Conservation (phyloP, 495 filamentous ascomycete genomes). For the Terfezia claveryi region DNA sequence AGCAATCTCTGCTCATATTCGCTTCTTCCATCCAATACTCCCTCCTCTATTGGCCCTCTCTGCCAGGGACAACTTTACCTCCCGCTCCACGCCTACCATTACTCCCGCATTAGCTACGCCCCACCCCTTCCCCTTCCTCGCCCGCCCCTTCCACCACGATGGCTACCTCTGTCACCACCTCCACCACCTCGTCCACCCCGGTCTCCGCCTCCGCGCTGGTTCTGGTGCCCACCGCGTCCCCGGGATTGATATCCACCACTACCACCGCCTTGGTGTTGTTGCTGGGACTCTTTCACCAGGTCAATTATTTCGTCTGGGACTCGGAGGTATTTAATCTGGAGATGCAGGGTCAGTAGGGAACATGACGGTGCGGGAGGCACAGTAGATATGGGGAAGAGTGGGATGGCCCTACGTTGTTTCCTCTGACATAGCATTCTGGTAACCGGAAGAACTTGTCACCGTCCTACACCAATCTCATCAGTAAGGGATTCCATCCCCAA, state of each 20-base stretch:
- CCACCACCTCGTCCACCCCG: background rate
- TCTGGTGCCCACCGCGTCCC: background rate
- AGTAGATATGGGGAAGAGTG: background rate
- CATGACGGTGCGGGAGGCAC: background rate
- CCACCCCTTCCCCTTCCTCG: background rate
- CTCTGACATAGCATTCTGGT: constrained; percentile 85
- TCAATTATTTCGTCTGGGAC: constrained; percentile 93
- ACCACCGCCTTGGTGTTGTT: background rate
- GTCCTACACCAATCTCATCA: constrained; percentile 28
- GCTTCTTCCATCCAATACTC: no score
- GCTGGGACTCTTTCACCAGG: constrained; percentile 31
- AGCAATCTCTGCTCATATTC: no score
- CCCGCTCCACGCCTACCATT: no score
- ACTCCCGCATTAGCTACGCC: background rate
- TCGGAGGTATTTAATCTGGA: constrained; percentile 90
- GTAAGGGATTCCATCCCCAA: background rate
- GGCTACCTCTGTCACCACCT: background rate
- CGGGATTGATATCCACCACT: background rate
- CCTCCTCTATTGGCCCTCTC: no score
- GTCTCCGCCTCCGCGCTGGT: background rate
- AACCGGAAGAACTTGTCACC: constrained; percentile 81
- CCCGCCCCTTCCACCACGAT: background rate
- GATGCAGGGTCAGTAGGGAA: background rate
- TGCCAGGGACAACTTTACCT: no score
- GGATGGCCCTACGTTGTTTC: constrained; percentile 58